Base-by-base conservation (phyloP, 257 asterid species). In the Solanum ossicruentum region DNA sequence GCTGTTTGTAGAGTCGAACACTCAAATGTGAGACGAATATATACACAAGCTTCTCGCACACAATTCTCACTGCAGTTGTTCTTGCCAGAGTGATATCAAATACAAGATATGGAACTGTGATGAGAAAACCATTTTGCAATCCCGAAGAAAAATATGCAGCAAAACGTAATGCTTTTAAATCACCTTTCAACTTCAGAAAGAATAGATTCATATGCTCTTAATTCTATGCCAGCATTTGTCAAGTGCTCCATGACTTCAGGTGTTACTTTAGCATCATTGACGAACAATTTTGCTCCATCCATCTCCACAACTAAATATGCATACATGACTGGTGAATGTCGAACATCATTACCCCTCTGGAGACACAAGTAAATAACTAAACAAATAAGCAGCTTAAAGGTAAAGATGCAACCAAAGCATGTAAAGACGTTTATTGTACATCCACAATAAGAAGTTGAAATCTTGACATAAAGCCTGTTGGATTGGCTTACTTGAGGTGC, bases 261-360 rank as follows among this genome's bases (percentile, higher is more conserved):
- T 60, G 90, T 91, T 82, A 96, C 87, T 92, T 96, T 96, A 75
- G 93, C 87, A 20, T 94, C 91, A 86, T 95, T 92, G 51, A 93
- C 85, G 88, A 93, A 94, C 85, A 96, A 90, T 84, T 93, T 93
- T 85, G 98, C 97, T 73, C 93, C 94, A 86, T 93, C 97, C 83
- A 87, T 89, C 93, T 95, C 99, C 93, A 96, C 97, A 47, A 96
- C 71, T 81, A 95, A 89, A 88, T 96, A 94, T 5, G 98, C 98
- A 84, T 96, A 96, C 95, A 92, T 92, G 89, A 96, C 99, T 12
- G 98, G 99, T 36, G 99, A 93, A 91, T 93, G 97, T 43, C 93
- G 97, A 83, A 96, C 84, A 83, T 96, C 99, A 55, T 89, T 88
- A 60, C 99, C 99, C 88, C 99, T 94, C 99, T 97, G 91, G 83